Evolutionary conservation across 2,329 filamentous ascomycete genomes (phyloP), one percentile per base, ranked within the genome.

Genomic region (Pezizomycotina sp.): DNA sequence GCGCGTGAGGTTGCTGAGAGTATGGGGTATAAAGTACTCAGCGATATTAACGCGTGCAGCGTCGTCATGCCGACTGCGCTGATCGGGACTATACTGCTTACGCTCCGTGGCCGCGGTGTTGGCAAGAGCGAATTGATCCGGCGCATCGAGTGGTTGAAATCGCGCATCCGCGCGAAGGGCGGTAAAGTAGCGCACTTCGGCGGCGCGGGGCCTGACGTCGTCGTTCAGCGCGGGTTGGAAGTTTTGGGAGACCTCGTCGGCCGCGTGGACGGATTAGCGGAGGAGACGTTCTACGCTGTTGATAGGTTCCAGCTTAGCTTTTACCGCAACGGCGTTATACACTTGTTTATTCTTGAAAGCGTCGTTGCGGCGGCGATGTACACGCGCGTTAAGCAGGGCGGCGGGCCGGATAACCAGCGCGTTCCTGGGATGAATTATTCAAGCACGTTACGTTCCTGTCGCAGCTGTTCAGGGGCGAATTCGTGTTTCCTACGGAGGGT

Each of bases 281-380:
- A 98, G 55, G 80, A 81, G 12, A 95, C 89, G 0, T 95, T 81
- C 58, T 92, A 81, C 52, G 89, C 89, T 4, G 83, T 93, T 24
- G 89, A 98, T 56, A 71, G 83, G 27, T 98, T 98, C 62, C 89
- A 98, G 55, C 68, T 98, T 6, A 92, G 83, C 0, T 98, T 98
- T 58, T 98, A 98, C 60, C 76, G 89, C 34, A 98, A 98, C 58
- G 95, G 95, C 89, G 93, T 86, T 0, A 98, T 98, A 44, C 89
- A 98, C 55, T 68, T 98, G 4, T 98, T 98, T 57, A 89, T 98
- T 38, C 77, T 82, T 2, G 84, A 95, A 55, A 79, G 86, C 0
- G 64, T 98, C 4, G 81, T 95, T 14, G 89, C 81, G 43, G 81
- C 76, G 4, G 79, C 79, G 18, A 75, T 98, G 65, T 98, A 98